Evolutionary conservation across 345 rosid genomes (phyloP), one percentile per base, ranked within the genome.

Genomic region (Rhodamnia argentea): DNA sequence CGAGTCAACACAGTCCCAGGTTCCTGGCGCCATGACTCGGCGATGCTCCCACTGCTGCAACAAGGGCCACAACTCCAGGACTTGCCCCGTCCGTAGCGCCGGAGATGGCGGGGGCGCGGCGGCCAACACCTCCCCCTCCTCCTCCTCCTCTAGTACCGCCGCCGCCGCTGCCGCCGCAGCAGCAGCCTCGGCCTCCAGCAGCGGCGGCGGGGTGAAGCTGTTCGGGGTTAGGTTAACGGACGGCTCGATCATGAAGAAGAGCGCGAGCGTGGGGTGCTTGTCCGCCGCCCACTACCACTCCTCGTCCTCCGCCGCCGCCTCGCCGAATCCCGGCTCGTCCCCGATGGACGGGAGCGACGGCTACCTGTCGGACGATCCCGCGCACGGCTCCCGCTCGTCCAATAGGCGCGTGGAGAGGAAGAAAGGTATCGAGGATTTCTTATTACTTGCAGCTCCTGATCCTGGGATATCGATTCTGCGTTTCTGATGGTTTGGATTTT

Each of bases 1-100:
- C 59, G 84, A 52, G 84, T 83, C 84, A 55, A 83, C 70, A 83
- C 44, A 4, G 24, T 10, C 47, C 7, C 52, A 1, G 52, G 60
- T 10, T 7, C 42, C 42, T 10, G 76, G 76, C 81, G 74, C 70
- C 64, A 92, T 92, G 94, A 90, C 93, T 52, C 91, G 93, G 83
- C 91, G 98, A 88, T 95, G 99, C 89, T 95, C 98, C 87, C 96
- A 95, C 92, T 96, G 99, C 93, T 92, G 95, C 92, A 92, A 94
- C 96, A 95, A 95, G 89, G 99, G 98, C 13, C 98, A 95, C 93
- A 95, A 95, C 88, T 92, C 98, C 8, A 92, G 99, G 81, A 96
- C 99, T 83, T 95, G 98, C 83, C 94, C 96, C 57, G 91, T 92
- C 83, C 98, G 96, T 4, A 32, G 56, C 29, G 18, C 37, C 83